Percentiles rank a stretch among this genome's conserved stretches.
phyloP scores from a whole-genome alignment of 495 filamentous ascomycete species.

The Penicillium bialowiezense region DNA sequence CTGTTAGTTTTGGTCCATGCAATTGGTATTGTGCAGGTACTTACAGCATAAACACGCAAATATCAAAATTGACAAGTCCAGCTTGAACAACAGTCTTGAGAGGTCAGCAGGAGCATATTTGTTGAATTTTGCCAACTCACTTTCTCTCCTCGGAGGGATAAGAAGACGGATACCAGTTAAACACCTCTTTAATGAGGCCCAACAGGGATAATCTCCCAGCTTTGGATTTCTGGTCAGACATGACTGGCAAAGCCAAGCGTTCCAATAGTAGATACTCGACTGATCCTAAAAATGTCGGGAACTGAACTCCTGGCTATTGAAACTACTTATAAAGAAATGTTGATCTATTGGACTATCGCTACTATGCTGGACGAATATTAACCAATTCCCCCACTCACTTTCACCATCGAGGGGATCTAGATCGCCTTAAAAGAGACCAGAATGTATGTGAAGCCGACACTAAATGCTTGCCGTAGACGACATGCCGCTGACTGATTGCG shows the following conservation, averaged over 20 bases:
- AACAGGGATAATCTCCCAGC: constrained; percentile 13
- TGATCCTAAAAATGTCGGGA: not conserved
- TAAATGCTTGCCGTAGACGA: not conserved
- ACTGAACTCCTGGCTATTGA: too few species aligned
- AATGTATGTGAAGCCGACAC: too few species aligned
- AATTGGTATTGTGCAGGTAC: constrained; percentile 1
- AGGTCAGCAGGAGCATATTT: not conserved
- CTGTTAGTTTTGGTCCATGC: constrained; percentile 1
- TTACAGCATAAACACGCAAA: constrained; percentile 40
- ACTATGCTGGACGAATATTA: not conserved
- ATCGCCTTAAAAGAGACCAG: not conserved
- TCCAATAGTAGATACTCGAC: not conserved
- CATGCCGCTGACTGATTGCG: constrained; percentile 22
- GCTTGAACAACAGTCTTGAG: constrained; percentile 28
- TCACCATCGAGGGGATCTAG: constrained; percentile 9
- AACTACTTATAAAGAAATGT: not conserved
- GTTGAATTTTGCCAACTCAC: constrained; percentile 14
- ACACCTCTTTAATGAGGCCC: constrained; percentile 42
- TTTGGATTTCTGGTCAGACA: constrained; percentile 24
- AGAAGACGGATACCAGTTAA: constrained; percentile 47
- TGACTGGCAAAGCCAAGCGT: not conserved
- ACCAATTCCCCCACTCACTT: constrained; percentile 17
- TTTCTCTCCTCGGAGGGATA: constrained; percentile 43
- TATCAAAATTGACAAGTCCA: constrained; percentile 32
- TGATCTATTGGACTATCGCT: not conserved